Conservation (phyloP, 257 asterid genomes). For the Nicotiana otophora region DNA sequence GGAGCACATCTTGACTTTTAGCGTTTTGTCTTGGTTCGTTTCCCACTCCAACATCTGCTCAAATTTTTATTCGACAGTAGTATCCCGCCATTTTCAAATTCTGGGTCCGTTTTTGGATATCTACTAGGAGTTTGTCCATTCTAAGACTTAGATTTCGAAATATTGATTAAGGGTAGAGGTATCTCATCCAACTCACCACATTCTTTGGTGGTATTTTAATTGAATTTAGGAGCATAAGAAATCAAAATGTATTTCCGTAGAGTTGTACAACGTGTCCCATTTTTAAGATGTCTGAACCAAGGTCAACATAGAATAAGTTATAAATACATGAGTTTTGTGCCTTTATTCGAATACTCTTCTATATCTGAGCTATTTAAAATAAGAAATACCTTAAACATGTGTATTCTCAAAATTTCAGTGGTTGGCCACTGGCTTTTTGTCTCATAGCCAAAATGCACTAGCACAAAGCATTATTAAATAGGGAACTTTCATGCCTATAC, state of each 20-base stretch:
- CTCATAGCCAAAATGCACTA: not conserved
- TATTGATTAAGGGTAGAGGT: not conserved
- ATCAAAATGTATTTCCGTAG: not conserved
- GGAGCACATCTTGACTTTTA: too few relatives aligned
- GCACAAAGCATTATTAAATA: not conserved
- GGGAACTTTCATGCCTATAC: too few relatives aligned
- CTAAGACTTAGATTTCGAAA: accelerated
- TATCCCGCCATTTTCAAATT: too few relatives aligned
- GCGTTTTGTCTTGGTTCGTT: too few relatives aligned
- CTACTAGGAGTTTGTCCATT: not conserved
- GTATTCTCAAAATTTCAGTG: not conserved
- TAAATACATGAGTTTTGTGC: not conserved
- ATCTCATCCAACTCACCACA: not conserved
- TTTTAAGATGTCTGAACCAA: not conserved
- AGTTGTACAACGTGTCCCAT: not conserved
- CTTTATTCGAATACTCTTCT: not conserved
- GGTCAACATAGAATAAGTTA: not conserved
- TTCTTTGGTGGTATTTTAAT: not conserved
- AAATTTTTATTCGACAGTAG: too few relatives aligned
- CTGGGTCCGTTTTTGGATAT: too few relatives aligned
- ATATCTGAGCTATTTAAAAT: not conserved
- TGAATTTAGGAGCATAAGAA: not conserved
- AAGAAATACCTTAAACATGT: not conserved
- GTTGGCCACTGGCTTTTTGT: not conserved
- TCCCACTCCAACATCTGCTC: too few relatives aligned